These are phyloP conservation scores for Alloteropsis semialata DNA, from an alignment of 176 grass and related monocot genomes.

Conservation along the genomic window DNA sequence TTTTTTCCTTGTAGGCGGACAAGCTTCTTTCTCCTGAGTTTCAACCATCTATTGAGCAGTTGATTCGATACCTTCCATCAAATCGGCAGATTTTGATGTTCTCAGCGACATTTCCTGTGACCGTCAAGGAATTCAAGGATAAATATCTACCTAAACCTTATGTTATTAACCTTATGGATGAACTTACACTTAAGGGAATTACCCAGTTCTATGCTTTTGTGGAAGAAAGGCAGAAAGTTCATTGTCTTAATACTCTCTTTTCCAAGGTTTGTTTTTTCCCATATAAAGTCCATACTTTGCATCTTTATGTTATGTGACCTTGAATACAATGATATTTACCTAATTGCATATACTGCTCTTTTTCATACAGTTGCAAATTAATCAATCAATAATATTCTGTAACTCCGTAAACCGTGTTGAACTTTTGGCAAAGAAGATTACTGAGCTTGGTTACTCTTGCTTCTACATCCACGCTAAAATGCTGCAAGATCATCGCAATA, in stretches of 20 bases:
- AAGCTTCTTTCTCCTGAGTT: conserved; percentile 90
- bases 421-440: conserved; percentile 93
- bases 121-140: conserved; percentile 85
- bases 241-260: conserved; percentile 93
- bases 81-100: conserved; percentile 89
- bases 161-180: conserved; percentile 96
- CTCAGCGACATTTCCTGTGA: conserved; percentile 92
- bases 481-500: conserved; percentile 92
- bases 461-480: conserved; percentile 99
- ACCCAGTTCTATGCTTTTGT: conserved; percentile 93
- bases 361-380: conserved; percentile 88
- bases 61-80: conserved; percentile 66
- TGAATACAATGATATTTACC: neutral
- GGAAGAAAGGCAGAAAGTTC: conserved; percentile 94
- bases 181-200: conserved; percentile 92
- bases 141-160: conserved; percentile 81
- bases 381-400: conserved; percentile 97
- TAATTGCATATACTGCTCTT: conserved; percentile 11
- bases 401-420: conserved; percentile 97
- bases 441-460: conserved; percentile 90
- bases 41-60: conserved; percentile 73
- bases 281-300: neutral
- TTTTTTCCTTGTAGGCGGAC: conserved; percentile 57
- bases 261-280: conserved; percentile 56
- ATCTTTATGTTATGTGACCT: neutral